Evolutionary conservation across 2,329 filamentous ascomycete species (phyloP), one percentile per base, ranked within the genome.

Genomic region (Ilyonectria mors-panacis): DNA sequence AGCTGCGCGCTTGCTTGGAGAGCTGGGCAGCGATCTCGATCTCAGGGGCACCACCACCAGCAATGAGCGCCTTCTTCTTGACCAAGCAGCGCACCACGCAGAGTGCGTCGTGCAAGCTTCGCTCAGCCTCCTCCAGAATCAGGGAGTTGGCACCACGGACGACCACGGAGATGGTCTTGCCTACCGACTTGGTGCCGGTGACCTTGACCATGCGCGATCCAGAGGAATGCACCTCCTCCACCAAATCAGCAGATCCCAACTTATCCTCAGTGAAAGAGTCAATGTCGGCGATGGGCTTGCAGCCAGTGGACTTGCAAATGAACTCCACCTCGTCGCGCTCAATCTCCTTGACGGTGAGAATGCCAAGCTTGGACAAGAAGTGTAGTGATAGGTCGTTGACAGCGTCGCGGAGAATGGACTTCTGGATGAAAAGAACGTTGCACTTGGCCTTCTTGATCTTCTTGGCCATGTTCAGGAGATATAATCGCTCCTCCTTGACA

Each of bases 371-470:
- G 77, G 96, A 94, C 71, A 99, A 88, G 88, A 99, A 99, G 85
- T 99, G 96, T 71, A 99, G 89, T 69, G 94, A 97, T 65, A 99
- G 88, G 77, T 99, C 96, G 85, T 99, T 99, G 81, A 99, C 95
- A 39, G 96, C 96, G 78, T 99, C 96, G 75, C 96, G 92, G 66
- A 99, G 90, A 76, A 99, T 99, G 15, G 95, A 98, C 85, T 99
- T 99, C 80, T 99, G 96, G 75, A 99, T 98, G 74, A 99, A 87
- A 50, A 98, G 91, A 48, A 99, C 96, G 78, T 99, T 99, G 86
- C 96, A 99, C 87, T 98, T 99, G 74, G 96, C 95, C 88, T 98
- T 99, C 86, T 98, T 98, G 83, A 99, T 99, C 89, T 98, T 99
- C 90, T 99, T 98, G 80, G 97, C 95, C 90, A 99, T 93, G 87